These are phyloP conservation scores for Zymoseptoria tritici DNA, from an alignment of 2,329 filamentous ascomycete genomes.

Conservation along the genomic window DNA sequence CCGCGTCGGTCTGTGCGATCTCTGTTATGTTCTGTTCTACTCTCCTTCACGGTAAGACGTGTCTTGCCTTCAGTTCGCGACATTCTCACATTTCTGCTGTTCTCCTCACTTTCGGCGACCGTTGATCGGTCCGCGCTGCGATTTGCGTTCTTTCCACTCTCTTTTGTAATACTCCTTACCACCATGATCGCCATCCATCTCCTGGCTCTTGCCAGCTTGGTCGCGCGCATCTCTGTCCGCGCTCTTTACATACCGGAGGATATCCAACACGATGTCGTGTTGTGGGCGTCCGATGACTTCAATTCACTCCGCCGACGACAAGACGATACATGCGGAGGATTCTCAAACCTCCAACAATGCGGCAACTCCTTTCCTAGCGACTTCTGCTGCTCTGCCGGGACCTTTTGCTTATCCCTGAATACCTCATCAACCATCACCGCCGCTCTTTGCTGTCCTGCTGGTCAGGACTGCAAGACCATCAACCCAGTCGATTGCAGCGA, in stretches of 20 bases:
- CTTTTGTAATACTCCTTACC: constrained; percentile 10
- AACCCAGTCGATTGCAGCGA: constrained; percentile 59
- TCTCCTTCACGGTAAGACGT: constrained; percentile 13
- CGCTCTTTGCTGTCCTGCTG: constrained; percentile 61
- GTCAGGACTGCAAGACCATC: constrained; percentile 53
- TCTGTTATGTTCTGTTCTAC: constrained; percentile 8
- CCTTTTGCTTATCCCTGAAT: constrained; percentile 52
- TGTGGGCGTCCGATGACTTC: constrained; percentile 14
- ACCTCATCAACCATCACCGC: constrained; percentile 60
- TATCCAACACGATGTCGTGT: constrained; percentile 5
- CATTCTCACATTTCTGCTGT: constrained; percentile 2
- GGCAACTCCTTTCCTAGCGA: constrained; percentile 49
- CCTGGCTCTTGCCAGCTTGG: constrained; percentile 6
- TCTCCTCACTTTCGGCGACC: constrained; percentile 1
- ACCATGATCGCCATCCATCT: constrained; percentile 27
- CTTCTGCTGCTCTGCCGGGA: constrained; percentile 57
- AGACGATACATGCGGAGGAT: constrained; percentile 43
- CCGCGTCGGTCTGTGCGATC: constrained; percentile 10
- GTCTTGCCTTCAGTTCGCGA: constrained; percentile 8
- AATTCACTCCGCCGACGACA: constrained; percentile 18
- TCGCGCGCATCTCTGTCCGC: constrained; percentile 7
- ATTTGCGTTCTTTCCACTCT: constrained; percentile 2
- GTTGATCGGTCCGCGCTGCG: constrained; percentile 7
- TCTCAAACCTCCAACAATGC: constrained; percentile 46
- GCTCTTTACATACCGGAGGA: constrained; percentile 22